These are phyloP conservation scores for Tubosaeta sp. DNA, from an alignment of 768 basidiomycete genomes.

Conservation along the genomic window DNA sequence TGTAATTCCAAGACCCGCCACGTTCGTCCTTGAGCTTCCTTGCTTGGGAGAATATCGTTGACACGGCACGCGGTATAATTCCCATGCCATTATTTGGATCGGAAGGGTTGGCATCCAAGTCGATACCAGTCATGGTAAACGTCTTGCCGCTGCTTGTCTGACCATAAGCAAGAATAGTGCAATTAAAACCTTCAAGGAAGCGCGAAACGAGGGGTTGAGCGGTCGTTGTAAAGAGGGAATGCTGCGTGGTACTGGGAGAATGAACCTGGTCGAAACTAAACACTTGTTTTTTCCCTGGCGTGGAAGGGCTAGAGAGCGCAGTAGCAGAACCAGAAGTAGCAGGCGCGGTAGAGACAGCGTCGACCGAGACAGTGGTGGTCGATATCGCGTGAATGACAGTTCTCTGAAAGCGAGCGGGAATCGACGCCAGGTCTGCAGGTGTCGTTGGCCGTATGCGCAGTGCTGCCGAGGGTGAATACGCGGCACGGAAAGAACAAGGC, in stretches of 20 bases:
- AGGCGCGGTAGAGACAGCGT: slow-evolving; percentile 55
- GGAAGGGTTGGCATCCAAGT: slow-evolving; percentile 82
- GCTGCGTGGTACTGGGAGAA: slow-evolving; percentile 78
- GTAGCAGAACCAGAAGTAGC: slow-evolving; percentile 48
- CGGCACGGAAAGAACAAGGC: background rate
- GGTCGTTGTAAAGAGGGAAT: slow-evolving; percentile 79
- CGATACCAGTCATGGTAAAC: slow-evolving; percentile 95
- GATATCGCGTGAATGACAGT: slow-evolving; percentile 78
- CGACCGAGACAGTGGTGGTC: slow-evolving; percentile 76
- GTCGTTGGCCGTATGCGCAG: slow-evolving; percentile 89
- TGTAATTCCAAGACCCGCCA: slow-evolving; percentile 69
- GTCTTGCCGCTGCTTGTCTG: slow-evolving; percentile 35
- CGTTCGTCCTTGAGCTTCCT: slow-evolving; percentile 75
- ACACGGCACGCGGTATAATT: slow-evolving; percentile 92
- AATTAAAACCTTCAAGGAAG: slow-evolving; percentile 94
- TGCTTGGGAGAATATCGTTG: slow-evolving; percentile 77
- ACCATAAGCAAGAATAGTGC: slow-evolving; percentile 51
- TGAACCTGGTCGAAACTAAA: slow-evolving; percentile 97
- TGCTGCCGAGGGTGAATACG: slow-evolving; percentile 42
- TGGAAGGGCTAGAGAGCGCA: slow-evolving; percentile 42
- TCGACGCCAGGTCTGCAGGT: slow-evolving; percentile 74
- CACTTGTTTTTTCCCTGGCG: slow-evolving; percentile 69
- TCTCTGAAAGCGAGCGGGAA: slow-evolving; percentile 92
- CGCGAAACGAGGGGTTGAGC: slow-evolving; percentile 81
- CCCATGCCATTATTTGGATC: slow-evolving; percentile 85